Percentiles rank a stretch among this genome's conserved stretches.
Evolutionary conservation across 108 stramenopile genomes (phyloP).

Genomic region (Pseudonitzschia delicatissima): DNA sequence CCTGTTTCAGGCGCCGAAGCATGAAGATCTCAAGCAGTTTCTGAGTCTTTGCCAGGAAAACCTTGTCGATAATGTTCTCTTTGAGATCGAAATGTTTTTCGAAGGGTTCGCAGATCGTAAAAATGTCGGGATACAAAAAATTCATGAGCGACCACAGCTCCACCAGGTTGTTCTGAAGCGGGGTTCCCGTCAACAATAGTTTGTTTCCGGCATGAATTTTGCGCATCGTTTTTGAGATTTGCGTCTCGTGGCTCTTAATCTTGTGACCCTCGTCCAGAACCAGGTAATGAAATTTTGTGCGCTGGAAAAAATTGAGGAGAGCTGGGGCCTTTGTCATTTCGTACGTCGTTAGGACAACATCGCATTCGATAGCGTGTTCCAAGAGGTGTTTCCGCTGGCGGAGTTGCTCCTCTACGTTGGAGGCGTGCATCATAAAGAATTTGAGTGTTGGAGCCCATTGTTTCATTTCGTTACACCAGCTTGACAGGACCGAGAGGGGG

Average conservation of each 20-base stretch:
- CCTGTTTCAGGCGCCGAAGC: constrained; percentile 62
- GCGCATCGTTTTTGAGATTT: constrained; percentile 39
- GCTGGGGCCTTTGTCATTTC: constrained; percentile 56
- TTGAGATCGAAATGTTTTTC: constrained; percentile 76
- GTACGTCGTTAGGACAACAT: constrained; percentile 64
- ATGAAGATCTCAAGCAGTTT: constrained; percentile 65
- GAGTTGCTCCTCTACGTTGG: constrained; percentile 15
- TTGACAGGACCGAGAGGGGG: constrained; percentile 78
- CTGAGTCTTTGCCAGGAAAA: constrained; percentile 61
- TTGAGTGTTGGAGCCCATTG: constrained; percentile 80
- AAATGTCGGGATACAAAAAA: constrained; percentile 60
- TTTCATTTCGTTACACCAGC: constrained; percentile 81
- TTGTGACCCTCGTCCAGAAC: constrained; percentile 90
- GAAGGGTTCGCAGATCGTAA: constrained; percentile 59
- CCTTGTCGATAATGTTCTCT: constrained; percentile 53
- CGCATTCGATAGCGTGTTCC: constrained; percentile 41
- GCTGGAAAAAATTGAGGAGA: constrained; percentile 26
- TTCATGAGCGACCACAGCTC: constrained; percentile 73
- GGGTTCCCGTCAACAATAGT: constrained; percentile 80
- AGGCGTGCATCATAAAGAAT: constrained; percentile 67
- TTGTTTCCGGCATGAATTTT: constrained; percentile 46
- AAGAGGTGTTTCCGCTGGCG: constrained; percentile 34
- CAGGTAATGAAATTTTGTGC: constrained; percentile 53
- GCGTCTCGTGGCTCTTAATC: constrained; percentile 60
- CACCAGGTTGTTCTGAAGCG: constrained; percentile 83